phyloP scores from a whole-genome alignment of 768 basidiomycete genomes.

The Kwoniella dendrophila region DNA sequence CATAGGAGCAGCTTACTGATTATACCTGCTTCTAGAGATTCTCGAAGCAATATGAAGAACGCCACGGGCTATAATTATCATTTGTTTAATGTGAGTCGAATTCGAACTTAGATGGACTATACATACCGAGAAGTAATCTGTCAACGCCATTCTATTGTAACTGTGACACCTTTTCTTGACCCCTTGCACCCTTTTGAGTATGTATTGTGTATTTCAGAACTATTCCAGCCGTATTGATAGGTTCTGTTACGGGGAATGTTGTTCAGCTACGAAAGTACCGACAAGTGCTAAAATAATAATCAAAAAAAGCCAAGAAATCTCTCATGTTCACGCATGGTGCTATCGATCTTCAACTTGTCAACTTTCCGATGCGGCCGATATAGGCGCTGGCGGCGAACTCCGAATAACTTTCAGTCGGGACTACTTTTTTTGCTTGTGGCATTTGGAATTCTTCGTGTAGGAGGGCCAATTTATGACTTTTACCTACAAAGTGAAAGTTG shows the following conservation, averaged over 20 bases:
- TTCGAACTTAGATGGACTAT: not conserved
- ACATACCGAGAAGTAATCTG: slow-evolving; percentile 31
- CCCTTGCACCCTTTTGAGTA: not conserved
- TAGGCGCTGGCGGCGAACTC: not conserved
- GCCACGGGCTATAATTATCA: slow-evolving; percentile 32
- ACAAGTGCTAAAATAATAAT: not conserved
- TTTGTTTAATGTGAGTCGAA: not conserved
- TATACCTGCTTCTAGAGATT: slow-evolving; percentile 83
- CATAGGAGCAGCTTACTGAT: slow-evolving; percentile 58
- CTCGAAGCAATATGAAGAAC: slow-evolving; percentile 66
- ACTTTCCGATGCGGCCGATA: not conserved
- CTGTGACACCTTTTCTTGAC: not conserved
- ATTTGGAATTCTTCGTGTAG: too few relatives aligned
- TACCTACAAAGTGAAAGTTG: too few relatives aligned
- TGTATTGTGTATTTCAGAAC: not conserved
- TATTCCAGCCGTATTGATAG: not conserved
- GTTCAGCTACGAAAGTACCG: too few relatives aligned
- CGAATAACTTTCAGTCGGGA: not conserved
- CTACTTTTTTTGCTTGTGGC: too few relatives aligned
- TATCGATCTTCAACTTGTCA: not conserved
- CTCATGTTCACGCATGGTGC: not conserved
- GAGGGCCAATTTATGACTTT: too few relatives aligned
- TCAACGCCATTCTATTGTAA: slow-evolving; percentile 18
- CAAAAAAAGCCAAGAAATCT: slow-evolving; percentile 1
- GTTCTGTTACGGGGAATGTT: not conserved